Evolutionary conservation across 352 stramenopile genomes (phyloP).

Genomic region (Paralagenidium karlingii): DNA sequence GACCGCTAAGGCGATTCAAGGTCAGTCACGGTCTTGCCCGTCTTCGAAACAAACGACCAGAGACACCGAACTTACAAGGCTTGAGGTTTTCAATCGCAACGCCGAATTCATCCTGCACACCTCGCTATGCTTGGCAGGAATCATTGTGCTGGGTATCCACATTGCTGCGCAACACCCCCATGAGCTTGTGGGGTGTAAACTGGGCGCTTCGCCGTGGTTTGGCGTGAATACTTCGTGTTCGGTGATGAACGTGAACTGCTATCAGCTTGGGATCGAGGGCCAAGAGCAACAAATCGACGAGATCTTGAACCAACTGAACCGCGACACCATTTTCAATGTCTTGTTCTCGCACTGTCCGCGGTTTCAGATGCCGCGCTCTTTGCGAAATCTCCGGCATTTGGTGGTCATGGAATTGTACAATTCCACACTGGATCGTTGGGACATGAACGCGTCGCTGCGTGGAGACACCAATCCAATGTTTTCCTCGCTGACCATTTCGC

Average conservation of each 20-base stretch:
- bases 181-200: slow-evolving; percentile 4
- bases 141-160: too few relatives aligned
- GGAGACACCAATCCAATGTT: slow-evolving; percentile 13
- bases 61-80: too few relatives aligned
- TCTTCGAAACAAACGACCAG: too few relatives aligned
- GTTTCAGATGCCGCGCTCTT: slow-evolving; percentile 9
- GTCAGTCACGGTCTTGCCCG: too few relatives aligned
- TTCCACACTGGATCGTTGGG: slow-evolving; percentile 11
- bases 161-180: slow-evolving; percentile 10
- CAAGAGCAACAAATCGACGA: slow-evolving; percentile 9
- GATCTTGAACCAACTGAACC: slow-evolving; percentile 10
- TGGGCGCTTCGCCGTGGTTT: slow-evolving; percentile 22
- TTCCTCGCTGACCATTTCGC: slow-evolving; percentile 12
- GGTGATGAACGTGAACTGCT: slow-evolving; percentile 20
- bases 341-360: slow-evolving; percentile 18
- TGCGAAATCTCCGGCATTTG: slow-evolving; percentile 16
- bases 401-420: slow-evolving; percentile 25
- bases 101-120: too few relatives aligned
- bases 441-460: slow-evolving; percentile 3
- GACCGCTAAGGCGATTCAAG: too few relatives aligned
- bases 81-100: too few relatives aligned
- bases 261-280: slow-evolving; percentile 6
- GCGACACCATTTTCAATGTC: slow-evolving; percentile 10
- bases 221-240: slow-evolving; percentile 14
- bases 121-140: too few relatives aligned